Conservation (phyloP, 140 eudicot species). For the Ambrosia hybrid region DNA sequence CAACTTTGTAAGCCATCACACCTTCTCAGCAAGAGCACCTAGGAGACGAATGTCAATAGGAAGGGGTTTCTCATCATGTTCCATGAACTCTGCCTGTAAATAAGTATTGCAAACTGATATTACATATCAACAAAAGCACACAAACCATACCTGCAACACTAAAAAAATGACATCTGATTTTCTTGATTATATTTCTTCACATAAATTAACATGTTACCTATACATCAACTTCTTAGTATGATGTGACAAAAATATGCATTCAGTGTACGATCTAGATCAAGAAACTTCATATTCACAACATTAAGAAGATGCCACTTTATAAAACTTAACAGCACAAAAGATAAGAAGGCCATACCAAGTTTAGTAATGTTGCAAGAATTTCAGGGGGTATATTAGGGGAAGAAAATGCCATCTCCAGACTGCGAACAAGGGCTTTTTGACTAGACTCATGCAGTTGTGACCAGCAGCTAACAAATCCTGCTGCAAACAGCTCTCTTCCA, state of each 20-base stretch:
- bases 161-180: neutral
- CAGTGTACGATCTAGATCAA: slow-evolving; percentile 5
- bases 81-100: slow-evolving; percentile 98
- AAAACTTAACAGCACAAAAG: neutral
- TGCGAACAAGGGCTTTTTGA: slow-evolving; percentile 86
- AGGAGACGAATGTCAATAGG: slow-evolving; percentile 98
- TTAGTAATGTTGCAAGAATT: slow-evolving; percentile 92
- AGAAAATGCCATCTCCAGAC: slow-evolving; percentile 96
- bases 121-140: slow-evolving; percentile 7
- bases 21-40: slow-evolving; percentile 99
- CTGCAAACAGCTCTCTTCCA: slow-evolving; percentile 97
- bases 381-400: slow-evolving; percentile 99
- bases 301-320: neutral
- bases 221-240: slow-evolving; percentile 3
- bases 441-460: slow-evolving; percentile 75
- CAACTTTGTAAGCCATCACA: slow-evolving; percentile 29
- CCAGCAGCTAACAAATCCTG: slow-evolving; percentile 99
- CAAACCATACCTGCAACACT: neutral
- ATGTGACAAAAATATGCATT: slow-evolving; percentile 1
- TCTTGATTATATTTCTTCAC: slow-evolving; percentile 9
- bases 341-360: slow-evolving; percentile 64
- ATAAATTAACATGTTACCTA: neutral
- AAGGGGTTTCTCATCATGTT: slow-evolving; percentile 97
- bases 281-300: neutral
- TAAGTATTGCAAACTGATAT: slow-evolving; percentile 8